Evolutionary conservation across 116 monocot species (phyloP).

Genomic region (Phalaenopsis hybrid): DNA sequence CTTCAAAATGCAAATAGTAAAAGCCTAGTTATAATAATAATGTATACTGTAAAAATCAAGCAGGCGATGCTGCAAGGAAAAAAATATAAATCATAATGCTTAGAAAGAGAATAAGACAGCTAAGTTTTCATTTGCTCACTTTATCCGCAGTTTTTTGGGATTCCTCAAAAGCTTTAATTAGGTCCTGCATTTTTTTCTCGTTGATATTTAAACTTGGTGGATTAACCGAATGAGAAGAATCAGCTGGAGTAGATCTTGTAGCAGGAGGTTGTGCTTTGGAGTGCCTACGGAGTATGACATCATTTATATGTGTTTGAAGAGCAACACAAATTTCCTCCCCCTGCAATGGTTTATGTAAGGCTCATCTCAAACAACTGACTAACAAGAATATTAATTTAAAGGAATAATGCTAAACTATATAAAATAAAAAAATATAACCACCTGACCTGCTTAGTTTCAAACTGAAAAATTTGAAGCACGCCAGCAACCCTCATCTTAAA

Average conservation of each 20-base stretch:
- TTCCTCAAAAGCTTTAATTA: constrained; percentile 77
- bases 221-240: constrained; percentile 42
- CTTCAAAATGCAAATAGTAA: not conserved
- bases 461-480: constrained; percentile 92
- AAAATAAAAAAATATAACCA: not conserved
- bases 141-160: constrained; percentile 68
- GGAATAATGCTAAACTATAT: not conserved
- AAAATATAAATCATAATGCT: not conserved
- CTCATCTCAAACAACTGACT: constrained; percentile 2
- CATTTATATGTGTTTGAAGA: constrained; percentile 99
- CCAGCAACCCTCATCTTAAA: constrained; percentile 99
- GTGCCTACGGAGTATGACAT: constrained; percentile 93
- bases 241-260: constrained; percentile 48
- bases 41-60: not conserved
- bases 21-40: not conserved
- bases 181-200: constrained; percentile 67
- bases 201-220: constrained; percentile 44
- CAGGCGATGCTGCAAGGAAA: not conserved
- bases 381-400: constrained; percentile 3
- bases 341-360: constrained; percentile 23
- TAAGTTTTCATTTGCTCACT: constrained; percentile 28
- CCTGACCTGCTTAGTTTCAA: constrained; percentile 97
- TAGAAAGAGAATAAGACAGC: not conserved
- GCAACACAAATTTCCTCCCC: constrained; percentile 99
- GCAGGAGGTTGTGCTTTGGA: constrained; percentile 67